Evolutionary conservation across 2,329 filamentous ascomycete genomes (phyloP), one percentile per base, ranked within the genome.

Genomic region (Rhytidhysteron rufulum): DNA sequence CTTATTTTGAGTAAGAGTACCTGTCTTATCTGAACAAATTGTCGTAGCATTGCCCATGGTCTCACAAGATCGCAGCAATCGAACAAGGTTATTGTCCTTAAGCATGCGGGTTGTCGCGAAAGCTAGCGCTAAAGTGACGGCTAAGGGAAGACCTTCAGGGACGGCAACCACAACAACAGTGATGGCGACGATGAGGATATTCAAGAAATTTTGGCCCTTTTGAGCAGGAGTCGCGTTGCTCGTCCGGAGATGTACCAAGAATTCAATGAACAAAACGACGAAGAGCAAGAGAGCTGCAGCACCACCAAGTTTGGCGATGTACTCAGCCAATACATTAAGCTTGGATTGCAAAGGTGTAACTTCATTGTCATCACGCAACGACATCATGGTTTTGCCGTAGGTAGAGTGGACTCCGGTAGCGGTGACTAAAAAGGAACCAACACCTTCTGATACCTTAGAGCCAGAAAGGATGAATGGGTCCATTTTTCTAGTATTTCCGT

Each of bases 381-480:
- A 86, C 77, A 90, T 84, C 69, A 90, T 77, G 3, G 82, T 88
- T 54, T 86, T 86, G 41, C 86, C 86, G 54, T 86, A 82, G 22
- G 79, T 85, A 1, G 85, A 87, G 61, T 90, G 77, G 25, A 84
- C 74, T 47, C 86, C 86, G 15, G 83, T 81, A 4, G 85, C 79
- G 2, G 85, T 88, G 40, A 89, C 85, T 40, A 91, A 62, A 62
- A 88, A 90, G 4, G 78, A 81, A 8, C 87, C 86, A 6, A 88
- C 75, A 40, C 86, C 86, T 54, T 88, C 84, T 0, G 81, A 80
- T 9, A 91, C 81, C 50, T 88, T 88, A 3, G 83, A 83, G 33
- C 86, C 90, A 21, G 89, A 95, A 51, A 95, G 86, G 54, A 96
- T 88, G 62, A 91, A 91, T 0, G 86, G 86, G 51, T 90, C 86